These are phyloP conservation scores for Hypoxylon sp. DNA, from an alignment of 2,329 filamentous ascomycete species.

Conservation along the genomic window DNA sequence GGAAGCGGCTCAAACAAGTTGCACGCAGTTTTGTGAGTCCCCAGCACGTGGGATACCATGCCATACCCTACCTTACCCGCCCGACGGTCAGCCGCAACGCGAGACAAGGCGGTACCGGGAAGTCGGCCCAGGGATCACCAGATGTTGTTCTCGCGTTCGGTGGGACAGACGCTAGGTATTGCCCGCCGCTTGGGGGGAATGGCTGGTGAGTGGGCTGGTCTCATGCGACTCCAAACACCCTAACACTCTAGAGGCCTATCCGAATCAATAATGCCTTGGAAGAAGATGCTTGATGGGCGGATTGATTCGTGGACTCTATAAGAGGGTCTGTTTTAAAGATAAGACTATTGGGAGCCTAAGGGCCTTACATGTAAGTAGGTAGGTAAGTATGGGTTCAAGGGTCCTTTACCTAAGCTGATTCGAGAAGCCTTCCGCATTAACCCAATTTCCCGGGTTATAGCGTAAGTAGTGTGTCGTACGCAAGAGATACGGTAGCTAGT, in stretches of 20 bases:
- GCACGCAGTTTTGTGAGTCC: conserved; percentile 6
- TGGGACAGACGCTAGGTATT: conserved; percentile 17
- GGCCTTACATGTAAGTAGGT: no score
- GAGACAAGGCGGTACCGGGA: conserved; percentile 21
- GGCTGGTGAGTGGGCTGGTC: conserved; percentile 3
- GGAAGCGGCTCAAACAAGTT: conserved; percentile 13
- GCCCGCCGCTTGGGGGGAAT: not conserved
- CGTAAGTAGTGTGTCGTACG: no score
- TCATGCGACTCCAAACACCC: conserved; percentile 14
- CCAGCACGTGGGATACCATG: conserved; percentile 34
- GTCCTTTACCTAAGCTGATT: conserved; percentile 14
- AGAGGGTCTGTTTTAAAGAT: conserved; percentile 9
- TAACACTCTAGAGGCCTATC: conserved; percentile 6
- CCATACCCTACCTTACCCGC: conserved; percentile 28
- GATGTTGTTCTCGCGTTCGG: conserved; percentile 8
- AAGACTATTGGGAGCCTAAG: conserved; percentile 28
- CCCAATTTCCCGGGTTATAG: not conserved
- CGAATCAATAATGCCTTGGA: conserved; percentile 7
- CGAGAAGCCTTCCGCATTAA: conserved; percentile 4
- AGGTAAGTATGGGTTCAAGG: conserved; percentile 18
- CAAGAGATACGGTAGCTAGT: no score
- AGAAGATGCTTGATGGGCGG: not conserved
- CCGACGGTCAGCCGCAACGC: conserved; percentile 29
- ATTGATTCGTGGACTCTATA: conserved; percentile 14
- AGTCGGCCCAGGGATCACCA: conserved; percentile 14